Percentiles rank a stretch among this genome's conserved stretches.
Evolutionary conservation across 1,284 basidiomycete species (phyloP).

Genomic region (Heliocybe sulcata): DNA sequence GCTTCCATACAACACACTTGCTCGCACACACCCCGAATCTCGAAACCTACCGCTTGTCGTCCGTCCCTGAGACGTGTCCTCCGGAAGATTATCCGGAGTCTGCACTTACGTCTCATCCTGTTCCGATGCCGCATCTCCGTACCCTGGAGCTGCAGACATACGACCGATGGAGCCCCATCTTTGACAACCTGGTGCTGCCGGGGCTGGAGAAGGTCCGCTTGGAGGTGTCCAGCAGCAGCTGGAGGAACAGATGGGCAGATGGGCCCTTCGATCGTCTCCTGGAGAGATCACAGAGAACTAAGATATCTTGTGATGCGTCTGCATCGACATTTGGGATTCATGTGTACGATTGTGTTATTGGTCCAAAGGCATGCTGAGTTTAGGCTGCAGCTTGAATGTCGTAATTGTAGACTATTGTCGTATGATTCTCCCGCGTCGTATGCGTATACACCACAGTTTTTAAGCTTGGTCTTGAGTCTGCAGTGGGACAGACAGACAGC

Average conservation of each 20-base stretch:
- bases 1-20: not conserved
- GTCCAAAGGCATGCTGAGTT: too few species aligned
- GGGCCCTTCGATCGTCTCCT: not conserved
- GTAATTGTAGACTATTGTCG: not conserved
- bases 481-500: too few species aligned
- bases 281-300: not conserved
- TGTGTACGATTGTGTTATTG: too few species aligned
- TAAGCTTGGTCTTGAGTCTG: too few species aligned
- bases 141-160: not conserved
- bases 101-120: not conserved
- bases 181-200: not conserved
- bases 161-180: not conserved
- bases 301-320: not conserved
- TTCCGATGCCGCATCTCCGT: not conserved
- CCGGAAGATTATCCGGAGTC: not conserved
- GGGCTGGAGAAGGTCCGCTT: not conserved
- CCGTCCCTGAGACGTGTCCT: not conserved
- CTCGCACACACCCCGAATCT: not conserved
- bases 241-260: not conserved
- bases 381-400: not conserved
- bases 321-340: too few species aligned
- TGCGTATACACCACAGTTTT: too few species aligned
- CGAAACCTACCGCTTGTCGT: not conserved
- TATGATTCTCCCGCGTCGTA: too few species aligned
- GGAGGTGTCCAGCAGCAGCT: constrained; percentile 1